A percentile compares a stretch with the other conserved stretches of the same genome.
Evolutionary conservation across 1,139 yeast genomes (phyloP).

Genomic region (Kluyveromyces marxianus): DNA sequence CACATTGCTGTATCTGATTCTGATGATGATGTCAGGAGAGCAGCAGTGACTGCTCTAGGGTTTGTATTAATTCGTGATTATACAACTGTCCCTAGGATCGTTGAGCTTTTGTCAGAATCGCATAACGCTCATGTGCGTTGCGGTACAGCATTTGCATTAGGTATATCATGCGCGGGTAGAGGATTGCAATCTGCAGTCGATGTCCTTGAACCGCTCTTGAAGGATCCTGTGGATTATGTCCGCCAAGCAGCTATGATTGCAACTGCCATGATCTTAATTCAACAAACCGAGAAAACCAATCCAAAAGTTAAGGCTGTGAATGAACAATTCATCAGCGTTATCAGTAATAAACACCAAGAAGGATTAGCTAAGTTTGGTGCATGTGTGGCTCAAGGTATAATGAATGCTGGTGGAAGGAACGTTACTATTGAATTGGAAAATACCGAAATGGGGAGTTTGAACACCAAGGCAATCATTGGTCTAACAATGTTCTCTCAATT

Average conservation of each 20-base stretch:
- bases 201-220: conserved; percentile 84
- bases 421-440: conserved; percentile 92
- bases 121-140: conserved; percentile 98
- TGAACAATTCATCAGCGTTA: conserved; percentile 65
- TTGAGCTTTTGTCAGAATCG: conserved; percentile 84
- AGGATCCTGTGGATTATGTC: conserved; percentile 94
- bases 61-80: conserved; percentile 86
- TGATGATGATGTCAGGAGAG: conserved; percentile 93
- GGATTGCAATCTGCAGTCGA: conserved; percentile 84
- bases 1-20: conserved; percentile 97
- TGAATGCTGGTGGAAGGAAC: conserved; percentile 98
- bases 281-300: conserved; percentile 79
- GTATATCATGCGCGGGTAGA: conserved; percentile 95
- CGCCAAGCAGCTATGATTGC: conserved; percentile 97
- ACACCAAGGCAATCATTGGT: conserved; percentile 88
- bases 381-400: conserved; percentile 91
- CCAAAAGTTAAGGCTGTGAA: conserved; percentile 76
- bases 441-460: conserved; percentile 82
- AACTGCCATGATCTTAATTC: conserved; percentile 83
- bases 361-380: conserved; percentile 98
- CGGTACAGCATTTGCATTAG: conserved; percentile 96
- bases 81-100: conserved; percentile 91
- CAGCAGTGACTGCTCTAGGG: conserved; percentile 90
- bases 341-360: conserved; percentile 86
- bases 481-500: conserved; percentile 83